Evolutionary conservation across 306 rosid genomes (phyloP).

Genomic region (Malus asiatica): DNA sequence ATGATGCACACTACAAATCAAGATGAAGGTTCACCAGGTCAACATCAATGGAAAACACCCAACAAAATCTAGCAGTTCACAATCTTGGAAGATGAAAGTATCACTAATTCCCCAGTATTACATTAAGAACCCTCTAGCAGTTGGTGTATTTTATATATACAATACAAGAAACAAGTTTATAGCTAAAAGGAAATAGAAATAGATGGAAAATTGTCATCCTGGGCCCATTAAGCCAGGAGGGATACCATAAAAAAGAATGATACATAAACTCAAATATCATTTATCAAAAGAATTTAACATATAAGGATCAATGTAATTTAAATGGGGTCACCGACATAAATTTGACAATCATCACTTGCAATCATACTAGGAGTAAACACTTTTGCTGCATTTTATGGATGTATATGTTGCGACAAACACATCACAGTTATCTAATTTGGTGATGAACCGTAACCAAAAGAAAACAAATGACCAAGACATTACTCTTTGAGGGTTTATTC

Average conservation of each 20-base stretch:
- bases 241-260: background rate
- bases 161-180: background rate
- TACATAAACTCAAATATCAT: background rate
- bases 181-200: background rate
- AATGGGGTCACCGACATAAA: background rate
- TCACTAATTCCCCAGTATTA: background rate
- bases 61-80: background rate
- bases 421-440: slow-evolving; percentile 8
- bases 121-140: background rate
- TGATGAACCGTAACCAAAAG: background rate
- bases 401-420: background rate
- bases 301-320: background rate
- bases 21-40: background rate
- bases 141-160: background rate
- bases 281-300: background rate
- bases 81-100: background rate
- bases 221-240: background rate
- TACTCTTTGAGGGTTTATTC: slow-evolving; percentile 99
- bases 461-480: background rate
- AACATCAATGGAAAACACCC: background rate
- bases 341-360: slow-evolving; percentile 2
- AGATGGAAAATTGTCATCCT: background rate
- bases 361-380: background rate
- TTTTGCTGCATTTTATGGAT: background rate
- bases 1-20: background rate